A percentile compares a stretch with the other conserved stretches of the same genome.
These are phyloP conservation scores for Auxenochlorella protothecoides DNA, from an alignment of 139 green algal genomes.

Conservation along the genomic window DNA sequence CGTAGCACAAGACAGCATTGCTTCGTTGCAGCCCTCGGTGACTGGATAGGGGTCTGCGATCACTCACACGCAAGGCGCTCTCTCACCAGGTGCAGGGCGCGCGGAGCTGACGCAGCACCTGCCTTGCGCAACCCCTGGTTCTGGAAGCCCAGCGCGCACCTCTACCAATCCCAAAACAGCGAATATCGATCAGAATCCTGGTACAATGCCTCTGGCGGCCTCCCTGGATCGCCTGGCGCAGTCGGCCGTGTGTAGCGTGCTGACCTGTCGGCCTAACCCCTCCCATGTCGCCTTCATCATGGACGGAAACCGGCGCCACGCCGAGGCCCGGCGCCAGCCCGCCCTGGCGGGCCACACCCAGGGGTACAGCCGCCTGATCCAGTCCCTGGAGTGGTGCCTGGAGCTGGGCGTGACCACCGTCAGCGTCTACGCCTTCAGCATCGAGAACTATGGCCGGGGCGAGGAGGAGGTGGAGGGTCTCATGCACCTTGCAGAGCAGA, in stretches of 20 bases:
- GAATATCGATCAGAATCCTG: too few relatives aligned
- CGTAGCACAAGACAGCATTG: too few relatives aligned
- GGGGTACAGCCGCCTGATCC: slow-evolving; percentile 64
- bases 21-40: too few relatives aligned
- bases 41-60: too few relatives aligned
- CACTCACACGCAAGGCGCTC: background rate
- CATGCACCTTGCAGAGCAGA: slow-evolving; percentile 70
- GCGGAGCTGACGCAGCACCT: background rate
- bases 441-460: slow-evolving; percentile 87
- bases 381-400: slow-evolving; percentile 79
- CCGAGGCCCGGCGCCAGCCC: slow-evolving; percentile 29
- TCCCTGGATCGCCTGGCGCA: background rate
- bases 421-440: slow-evolving; percentile 89
- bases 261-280: slow-evolving; percentile 35
- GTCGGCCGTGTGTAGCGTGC: slow-evolving; percentile 4
- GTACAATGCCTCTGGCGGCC: background rate
- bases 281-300: slow-evolving; percentile 89
- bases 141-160: background rate
- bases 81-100: background rate
- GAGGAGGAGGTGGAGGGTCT: slow-evolving; percentile 64
- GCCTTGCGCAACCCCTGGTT: background rate
- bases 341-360: slow-evolving; percentile 39
- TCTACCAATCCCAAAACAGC: too few relatives aligned
- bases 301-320: slow-evolving; percentile 91
- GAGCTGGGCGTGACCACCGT: slow-evolving; percentile 70